Base-by-base conservation (phyloP, 768 basidiomycete species). In the Multifurca ochricompacta region DNA sequence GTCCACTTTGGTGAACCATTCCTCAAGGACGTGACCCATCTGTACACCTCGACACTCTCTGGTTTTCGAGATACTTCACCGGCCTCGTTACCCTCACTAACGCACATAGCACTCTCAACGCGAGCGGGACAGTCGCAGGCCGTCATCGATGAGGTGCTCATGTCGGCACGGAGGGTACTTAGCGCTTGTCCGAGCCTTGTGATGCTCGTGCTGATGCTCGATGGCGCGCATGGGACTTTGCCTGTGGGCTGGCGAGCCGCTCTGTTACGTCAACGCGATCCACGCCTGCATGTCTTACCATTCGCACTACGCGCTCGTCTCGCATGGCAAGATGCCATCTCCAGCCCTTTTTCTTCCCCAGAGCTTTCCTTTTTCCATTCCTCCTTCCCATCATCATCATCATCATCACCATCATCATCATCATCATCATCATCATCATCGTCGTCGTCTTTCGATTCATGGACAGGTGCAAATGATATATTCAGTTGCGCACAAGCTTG, bases 41-140 rank as follows among this genome's bases (percentile, higher is more conserved):
- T 61, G 7, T 48, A 60, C 44, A 59, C 60, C 3, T 59, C 60
- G 27, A 59, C 58, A 19, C 59, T 61, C 31, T 28, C 51, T 32
- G 60, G 60, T 1, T 61, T 61, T 51, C 58, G 50, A 37, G 50
- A 37, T 8, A 36, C 60, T 1, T 61, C 58, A 0, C 53, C 48
- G 13, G 40, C 47, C 0, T 44, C 54, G 6, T 51, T 61, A 14
- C 46, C 58, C 14, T 30, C 53, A 0, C 58, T 61, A 32, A 55
- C 58, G 0, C 60, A 59, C 44, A 11, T 61, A 27, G 53, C 60
- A 1, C 58, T 61, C 43, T 10, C 34, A 43, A 59, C 60, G 16
- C 60, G 60, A 47, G 51, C 54, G 1, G 18, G 40, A 4, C 60
- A 61, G 46, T 27, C 53, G 7, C 11, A 31, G 0, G 6, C 40